Percentiles rank a stretch among this genome's conserved stretches.
Evolutionary conservation across 768 basidiomycete genomes (phyloP).

Genomic region (Phallus indusiatus): DNA sequence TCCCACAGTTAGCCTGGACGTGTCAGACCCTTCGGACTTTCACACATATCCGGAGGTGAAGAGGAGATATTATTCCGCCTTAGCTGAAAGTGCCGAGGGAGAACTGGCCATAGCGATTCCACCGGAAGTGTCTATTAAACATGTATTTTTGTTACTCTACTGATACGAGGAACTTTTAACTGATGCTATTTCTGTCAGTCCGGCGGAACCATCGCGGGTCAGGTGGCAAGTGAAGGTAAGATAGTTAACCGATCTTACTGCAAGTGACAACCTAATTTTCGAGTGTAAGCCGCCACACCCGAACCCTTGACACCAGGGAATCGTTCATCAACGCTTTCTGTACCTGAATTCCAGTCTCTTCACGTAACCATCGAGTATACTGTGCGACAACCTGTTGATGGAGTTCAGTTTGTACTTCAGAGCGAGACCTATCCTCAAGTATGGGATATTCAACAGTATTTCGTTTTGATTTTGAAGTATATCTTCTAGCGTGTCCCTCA

Average conservation of each 20-base stretch:
- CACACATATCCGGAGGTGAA: constrained; percentile 91
- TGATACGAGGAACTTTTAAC: constrained; percentile 19
- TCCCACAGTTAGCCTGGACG: constrained; percentile 54
- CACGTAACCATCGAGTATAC: constrained; percentile 72
- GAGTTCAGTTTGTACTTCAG: constrained; percentile 75
- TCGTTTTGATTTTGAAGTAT: not conserved
- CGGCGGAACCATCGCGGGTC: constrained; percentile 22
- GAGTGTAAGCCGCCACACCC: constrained; percentile 58
- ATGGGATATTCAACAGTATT: constrained; percentile 12
- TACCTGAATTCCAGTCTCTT: constrained; percentile 68
- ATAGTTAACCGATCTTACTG: constrained; percentile 4
- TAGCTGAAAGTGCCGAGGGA: constrained; percentile 89
- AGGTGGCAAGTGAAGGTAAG: constrained; percentile 50
- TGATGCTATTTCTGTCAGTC: constrained; percentile 18
- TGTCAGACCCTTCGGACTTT: constrained; percentile 64
- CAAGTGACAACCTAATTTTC: not conserved
- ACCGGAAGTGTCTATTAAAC: constrained; percentile 55
- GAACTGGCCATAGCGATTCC: constrained; percentile 88
- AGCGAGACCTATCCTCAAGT: constrained; percentile 80
- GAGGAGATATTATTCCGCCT: constrained; percentile 81
- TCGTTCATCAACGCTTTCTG: constrained; percentile 25
- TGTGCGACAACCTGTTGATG: constrained; percentile 73
- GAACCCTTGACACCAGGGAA: constrained; percentile 65
- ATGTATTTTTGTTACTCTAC: constrained; percentile 34
- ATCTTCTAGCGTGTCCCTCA: constrained; percentile 77